A percentile compares a stretch with the other conserved stretches of the same genome.
Evolutionary conservation across 345 rosid genomes (phyloP).

Genomic region (Brassica juncea): DNA sequence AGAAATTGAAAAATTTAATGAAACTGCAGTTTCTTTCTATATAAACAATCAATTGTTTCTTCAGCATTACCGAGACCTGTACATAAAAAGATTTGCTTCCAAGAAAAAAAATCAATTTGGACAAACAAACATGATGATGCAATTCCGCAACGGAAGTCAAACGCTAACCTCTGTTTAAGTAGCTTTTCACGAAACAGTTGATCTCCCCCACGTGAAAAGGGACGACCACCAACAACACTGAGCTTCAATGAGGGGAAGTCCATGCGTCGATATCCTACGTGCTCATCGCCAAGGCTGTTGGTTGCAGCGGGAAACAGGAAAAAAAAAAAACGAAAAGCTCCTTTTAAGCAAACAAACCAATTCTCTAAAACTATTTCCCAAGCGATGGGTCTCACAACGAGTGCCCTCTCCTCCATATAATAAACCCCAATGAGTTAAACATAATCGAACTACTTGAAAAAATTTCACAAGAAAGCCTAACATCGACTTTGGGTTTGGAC

Average conservation of each 20-base stretch:
- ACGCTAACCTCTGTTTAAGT: slow-evolving; percentile 57
- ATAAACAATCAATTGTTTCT: background rate
- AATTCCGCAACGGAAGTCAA: slow-evolving; percentile 3
- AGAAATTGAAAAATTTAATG: background rate
- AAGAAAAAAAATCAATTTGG: background rate
- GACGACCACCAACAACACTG: slow-evolving; percentile 86
- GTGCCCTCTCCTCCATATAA: background rate
- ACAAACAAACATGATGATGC: slow-evolving; percentile 2
- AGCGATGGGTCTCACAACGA: background rate
- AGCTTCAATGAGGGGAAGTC: slow-evolving; percentile 71
- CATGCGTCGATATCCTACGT: slow-evolving; percentile 67
- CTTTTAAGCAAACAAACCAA: background rate
- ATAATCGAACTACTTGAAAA: background rate
- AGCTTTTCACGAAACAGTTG: slow-evolving; percentile 57
- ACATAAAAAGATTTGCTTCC: background rate
- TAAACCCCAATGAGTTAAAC: background rate
- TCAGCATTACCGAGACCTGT: background rate
- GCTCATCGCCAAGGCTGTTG: slow-evolving; percentile 78
- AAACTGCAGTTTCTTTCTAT: background rate
- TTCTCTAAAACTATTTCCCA: background rate
- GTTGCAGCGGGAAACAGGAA: slow-evolving; percentile 20
- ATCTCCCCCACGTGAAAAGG: slow-evolving; percentile 83
- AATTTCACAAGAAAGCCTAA: background rate
- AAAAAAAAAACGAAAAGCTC: background rate
- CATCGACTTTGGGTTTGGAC: background rate